Base-by-base conservation (phyloP, 805 yeast species). In the Saitoella complicata region DNA sequence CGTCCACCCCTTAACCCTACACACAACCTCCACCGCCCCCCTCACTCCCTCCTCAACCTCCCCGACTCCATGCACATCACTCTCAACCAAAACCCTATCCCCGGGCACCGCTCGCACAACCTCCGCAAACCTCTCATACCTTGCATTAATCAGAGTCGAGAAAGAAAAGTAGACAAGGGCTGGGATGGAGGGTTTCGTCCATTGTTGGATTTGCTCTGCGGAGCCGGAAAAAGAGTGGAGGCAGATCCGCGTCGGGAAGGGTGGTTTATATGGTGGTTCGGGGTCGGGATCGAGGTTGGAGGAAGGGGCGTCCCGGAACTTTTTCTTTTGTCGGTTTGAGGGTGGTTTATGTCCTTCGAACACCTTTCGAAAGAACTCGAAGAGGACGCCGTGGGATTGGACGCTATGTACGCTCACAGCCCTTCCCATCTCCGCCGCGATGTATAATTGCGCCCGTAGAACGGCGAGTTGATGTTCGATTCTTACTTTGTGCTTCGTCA, bases 151-250 rank as follows among this genome's bases (percentile, higher is more conserved):
- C 50, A 68, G 63, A 38, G 66, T 55, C 7, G 80, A 73, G n/a
- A 75, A 62, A 10, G 82, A 75, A 44, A 77, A 72, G 49, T 51
- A 70, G 3, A 76, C 59, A 6, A 55, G 51, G 6, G 49, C 38
- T 58, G 63, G 37, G 48, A 49, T 51, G 46, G 61, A 50, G 51
- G 56, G 63, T 39, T 61, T 62, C 41, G 71, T 55, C 68, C 79
- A 72, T 38, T 65, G 44, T 44, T 64, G 56, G 10, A 79, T 72
- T 47, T 77, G 84, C 38, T 85, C 95, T 0, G 67, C 49, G 1
- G 94, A 78, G 0, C 97, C 97, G 6, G 85, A 75, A 58, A 76
- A 91, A 0, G 95, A 84, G 57, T 88, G 97, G 29, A 91, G 66
- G 36, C 83, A 74, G 1, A 86, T 60, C 2, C 65, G 57, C 2